Evolutionary conservation across 2,329 filamentous ascomycete genomes (phyloP), one percentile per base, ranked within the genome.

Genomic region (Pyricularia sp.): DNA sequence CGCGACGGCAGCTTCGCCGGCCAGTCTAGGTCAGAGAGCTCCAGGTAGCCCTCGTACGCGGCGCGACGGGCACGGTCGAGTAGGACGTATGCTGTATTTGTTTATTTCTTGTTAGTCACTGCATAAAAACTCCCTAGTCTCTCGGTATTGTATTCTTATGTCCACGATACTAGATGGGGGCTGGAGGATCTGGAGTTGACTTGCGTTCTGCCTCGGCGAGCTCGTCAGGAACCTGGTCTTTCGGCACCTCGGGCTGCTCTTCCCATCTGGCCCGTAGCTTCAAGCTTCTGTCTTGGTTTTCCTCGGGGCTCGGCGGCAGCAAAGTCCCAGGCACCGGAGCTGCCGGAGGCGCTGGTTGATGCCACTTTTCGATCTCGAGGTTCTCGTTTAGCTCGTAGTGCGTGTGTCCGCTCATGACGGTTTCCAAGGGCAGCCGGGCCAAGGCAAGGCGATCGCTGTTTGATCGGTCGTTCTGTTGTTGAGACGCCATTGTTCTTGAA

Each of bases 51-150:
- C 36, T 71, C 68, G 28, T 73, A 68, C n/a, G 69, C 69, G 7
- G 71, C 25, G 12, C 72, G 72, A 1, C 72, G 71, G 1, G 69
- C 65, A 2, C 72, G 70, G 69, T 73, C 72, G 17, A 73, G 68
- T 28, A 67, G 42, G 64, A 72, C 28, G 31, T 68, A 42, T 31
- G 66, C 61, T 26, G 65, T 17, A 26, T 3, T n/a, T 50, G 4
- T 42, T 17, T 23, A 17, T 63, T 26, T 61, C 4, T 26, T 4
- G 25, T 28, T 17, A 28, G 33, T 12, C 12, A 17, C 20, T 63
- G 20, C 20, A 6, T 17, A 6, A 1, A 50, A n/a, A n/a, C 12
- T 30, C 25, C 1, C 23, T 63, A 12, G 12, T 12, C 58, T 26
- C 25, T 26, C 17, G 20, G 20, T 26, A 4, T 61, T 9, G 9